Conservation (phyloP, 1,284 basidiomycete species). For the Anthracocystis walkeri region DNA sequence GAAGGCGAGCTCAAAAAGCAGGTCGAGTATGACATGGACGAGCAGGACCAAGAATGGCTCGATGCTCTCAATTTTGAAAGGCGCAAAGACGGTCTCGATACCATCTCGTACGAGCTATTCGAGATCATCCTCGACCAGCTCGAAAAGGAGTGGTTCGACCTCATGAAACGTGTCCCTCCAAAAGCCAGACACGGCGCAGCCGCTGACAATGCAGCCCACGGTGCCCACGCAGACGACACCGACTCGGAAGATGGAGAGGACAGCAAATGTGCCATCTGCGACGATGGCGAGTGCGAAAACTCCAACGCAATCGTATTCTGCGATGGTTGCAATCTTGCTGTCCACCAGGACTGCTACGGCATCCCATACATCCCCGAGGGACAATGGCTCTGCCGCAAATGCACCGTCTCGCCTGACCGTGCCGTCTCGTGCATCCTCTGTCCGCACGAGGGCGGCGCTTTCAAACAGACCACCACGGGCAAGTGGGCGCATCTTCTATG, state of each 20-base stretch:
- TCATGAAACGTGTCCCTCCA: conserved; percentile 71
- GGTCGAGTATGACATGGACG: conserved; percentile 99
- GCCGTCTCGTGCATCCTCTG: conserved; percentile 94
- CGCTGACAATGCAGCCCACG: conserved; percentile 23
- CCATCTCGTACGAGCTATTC: conserved; percentile 80
- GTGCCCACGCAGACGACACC: conserved; percentile 42
- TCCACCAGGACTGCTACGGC: conserved; percentile 99
- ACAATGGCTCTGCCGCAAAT: conserved; percentile 98
- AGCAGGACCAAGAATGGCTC: conserved; percentile 99
- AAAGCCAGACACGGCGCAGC: conserved; percentile 39
- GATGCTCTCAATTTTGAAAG: conserved; percentile 86
- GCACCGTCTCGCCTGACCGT: conserved; percentile 95
- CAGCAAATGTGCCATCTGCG: conserved; percentile 92
- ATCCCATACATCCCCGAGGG: conserved; percentile 99
- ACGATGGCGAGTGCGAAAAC: conserved; percentile 98
- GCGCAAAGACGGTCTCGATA: conserved; percentile 79
- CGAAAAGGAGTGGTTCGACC: conserved; percentile 98
- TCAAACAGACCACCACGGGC: conserved; percentile 93
- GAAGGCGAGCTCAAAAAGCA: conserved; percentile 91
- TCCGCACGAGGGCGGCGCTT: conserved; percentile 95
- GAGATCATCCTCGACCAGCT: conserved; percentile 97
- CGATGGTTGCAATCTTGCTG: conserved; percentile 97
- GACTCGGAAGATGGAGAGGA: conserved; percentile 61
- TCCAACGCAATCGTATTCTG: conserved; percentile 99
- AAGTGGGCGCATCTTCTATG: conserved; percentile 97